Conservation (phyloP, 441 rosid species). For the Adansonia rubrostipa region DNA sequence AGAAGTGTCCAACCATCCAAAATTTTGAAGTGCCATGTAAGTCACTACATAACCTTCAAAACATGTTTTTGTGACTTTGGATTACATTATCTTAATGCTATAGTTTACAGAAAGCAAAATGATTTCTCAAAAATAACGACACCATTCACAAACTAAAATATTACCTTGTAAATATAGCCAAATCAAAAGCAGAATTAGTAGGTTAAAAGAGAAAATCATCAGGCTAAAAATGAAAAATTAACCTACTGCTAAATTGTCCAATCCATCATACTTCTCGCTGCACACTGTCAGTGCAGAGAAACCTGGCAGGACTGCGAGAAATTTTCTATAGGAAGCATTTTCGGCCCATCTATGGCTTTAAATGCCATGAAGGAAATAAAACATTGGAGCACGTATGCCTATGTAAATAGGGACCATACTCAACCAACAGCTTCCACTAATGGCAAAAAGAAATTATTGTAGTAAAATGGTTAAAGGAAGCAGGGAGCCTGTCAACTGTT, state of each 20-base stretch:
- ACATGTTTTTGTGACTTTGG: background rate
- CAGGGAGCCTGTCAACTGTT: background rate
- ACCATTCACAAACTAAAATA: background rate
- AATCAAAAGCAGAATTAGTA: background rate
- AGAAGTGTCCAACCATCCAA: background rate
- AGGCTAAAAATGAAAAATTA: background rate
- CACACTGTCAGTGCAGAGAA: constrained; percentile 98
- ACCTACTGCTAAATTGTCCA: constrained; percentile 45
- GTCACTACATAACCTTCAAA: background rate
- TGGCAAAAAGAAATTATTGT: too few relatives aligned
- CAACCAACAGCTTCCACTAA: constrained; percentile 59
- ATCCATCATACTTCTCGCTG: constrained; percentile 99
- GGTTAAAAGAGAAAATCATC: background rate
- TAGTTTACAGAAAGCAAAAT: background rate
- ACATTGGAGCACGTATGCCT: constrained; percentile 22
- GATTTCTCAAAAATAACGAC: background rate
- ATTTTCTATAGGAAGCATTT: constrained; percentile 78
- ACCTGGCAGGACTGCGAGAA: constrained; percentile 79
- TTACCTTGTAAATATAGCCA: background rate
- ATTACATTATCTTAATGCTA: background rate
- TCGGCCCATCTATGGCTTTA: constrained; percentile 55
- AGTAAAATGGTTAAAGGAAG: background rate
- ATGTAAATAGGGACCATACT: constrained; percentile 25
- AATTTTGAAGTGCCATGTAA: background rate
- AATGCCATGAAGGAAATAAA: constrained; percentile 52